Evolutionary conservation across 768 basidiomycete genomes (phyloP).

Genomic region (Naganishia antarctica): DNA sequence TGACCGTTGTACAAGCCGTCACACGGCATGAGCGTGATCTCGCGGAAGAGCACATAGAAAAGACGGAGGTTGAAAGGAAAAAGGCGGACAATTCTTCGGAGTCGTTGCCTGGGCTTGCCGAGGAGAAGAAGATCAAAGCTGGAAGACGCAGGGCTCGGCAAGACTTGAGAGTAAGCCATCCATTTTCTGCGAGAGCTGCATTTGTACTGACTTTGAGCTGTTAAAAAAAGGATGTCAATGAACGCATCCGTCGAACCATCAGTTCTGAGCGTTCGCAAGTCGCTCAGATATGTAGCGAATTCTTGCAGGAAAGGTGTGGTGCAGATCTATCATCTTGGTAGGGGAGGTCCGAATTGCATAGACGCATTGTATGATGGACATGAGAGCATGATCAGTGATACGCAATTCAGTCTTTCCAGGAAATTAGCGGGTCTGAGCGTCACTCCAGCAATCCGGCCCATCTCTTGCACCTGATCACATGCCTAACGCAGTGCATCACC

Average conservation of each 20-base stretch:
- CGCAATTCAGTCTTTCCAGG: too few species aligned
- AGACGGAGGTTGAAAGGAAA: constrained; percentile 5
- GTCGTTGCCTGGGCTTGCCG: neutral
- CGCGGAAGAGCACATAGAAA: constrained; percentile 11
- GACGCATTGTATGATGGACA: too few species aligned
- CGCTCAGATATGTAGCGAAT: constrained; percentile 13
- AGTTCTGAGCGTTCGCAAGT: constrained; percentile 11
- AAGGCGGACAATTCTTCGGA: constrained; percentile 11
- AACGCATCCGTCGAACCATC: constrained; percentile 5
- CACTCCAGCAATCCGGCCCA: too few species aligned
- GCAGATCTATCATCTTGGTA: constrained; percentile 6
- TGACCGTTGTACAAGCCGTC: constrained; percentile 14
- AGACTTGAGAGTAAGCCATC: constrained; percentile 8
- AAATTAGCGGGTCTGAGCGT: too few species aligned
- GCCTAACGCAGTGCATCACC: too few species aligned
- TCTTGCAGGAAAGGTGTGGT: neutral
- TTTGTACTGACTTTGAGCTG: neutral
- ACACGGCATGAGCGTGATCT: constrained; percentile 12
- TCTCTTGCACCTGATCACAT: too few species aligned
- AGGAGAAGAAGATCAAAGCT: constrained; percentile 12
- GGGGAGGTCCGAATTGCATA: too few species aligned
- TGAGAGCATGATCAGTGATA: too few species aligned
- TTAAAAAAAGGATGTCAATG: neutral
- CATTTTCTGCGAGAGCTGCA: too few species aligned
- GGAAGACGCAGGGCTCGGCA: constrained; percentile 18